Evolutionary conservation across 116 monocot genomes (phyloP).

Genomic region (Phalaenopsis hybrid): DNA sequence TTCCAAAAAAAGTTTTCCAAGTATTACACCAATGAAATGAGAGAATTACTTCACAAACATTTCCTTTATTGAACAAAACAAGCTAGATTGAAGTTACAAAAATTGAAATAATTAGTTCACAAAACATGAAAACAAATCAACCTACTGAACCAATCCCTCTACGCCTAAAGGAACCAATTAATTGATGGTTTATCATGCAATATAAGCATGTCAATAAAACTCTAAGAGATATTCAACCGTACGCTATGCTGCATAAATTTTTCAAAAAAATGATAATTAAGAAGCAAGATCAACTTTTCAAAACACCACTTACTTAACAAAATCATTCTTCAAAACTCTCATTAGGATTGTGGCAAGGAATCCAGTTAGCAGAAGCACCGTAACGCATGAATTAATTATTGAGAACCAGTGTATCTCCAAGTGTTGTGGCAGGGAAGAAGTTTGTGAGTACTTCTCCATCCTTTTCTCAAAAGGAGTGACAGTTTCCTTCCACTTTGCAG

Average conservation of each 20-base stretch:
- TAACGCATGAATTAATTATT: constrained; percentile 76
- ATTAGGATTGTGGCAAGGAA: constrained; percentile 82
- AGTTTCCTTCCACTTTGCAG: constrained; percentile 65
- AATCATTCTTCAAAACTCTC: constrained; percentile 82
- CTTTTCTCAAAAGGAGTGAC: constrained; percentile 55
- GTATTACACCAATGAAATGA: too few species aligned
- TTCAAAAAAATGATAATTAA: not conserved
- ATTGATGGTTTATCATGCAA: not conserved
- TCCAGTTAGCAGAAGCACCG: constrained; percentile 78
- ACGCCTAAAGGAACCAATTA: not conserved
- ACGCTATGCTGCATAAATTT: not conserved
- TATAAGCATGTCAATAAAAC: not conserved
- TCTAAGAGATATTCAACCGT: not conserved
- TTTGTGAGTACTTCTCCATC: constrained; percentile 67
- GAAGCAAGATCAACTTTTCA: not conserved
- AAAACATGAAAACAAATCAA: not conserved
- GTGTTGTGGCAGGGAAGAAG: constrained; percentile 53
- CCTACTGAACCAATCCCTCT: not conserved
- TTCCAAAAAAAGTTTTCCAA: too few species aligned
- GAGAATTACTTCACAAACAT: too few species aligned
- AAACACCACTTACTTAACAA: constrained; percentile 41
- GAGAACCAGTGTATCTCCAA: constrained; percentile 88
- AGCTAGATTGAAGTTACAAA: too few species aligned
- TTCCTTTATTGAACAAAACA: too few species aligned
- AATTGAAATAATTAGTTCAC: not conserved